Percentiles rank a stretch among this genome's conserved stretches.
Conservation (phyloP, 805 yeast species). For the Ogataea siamensis region DNA sequence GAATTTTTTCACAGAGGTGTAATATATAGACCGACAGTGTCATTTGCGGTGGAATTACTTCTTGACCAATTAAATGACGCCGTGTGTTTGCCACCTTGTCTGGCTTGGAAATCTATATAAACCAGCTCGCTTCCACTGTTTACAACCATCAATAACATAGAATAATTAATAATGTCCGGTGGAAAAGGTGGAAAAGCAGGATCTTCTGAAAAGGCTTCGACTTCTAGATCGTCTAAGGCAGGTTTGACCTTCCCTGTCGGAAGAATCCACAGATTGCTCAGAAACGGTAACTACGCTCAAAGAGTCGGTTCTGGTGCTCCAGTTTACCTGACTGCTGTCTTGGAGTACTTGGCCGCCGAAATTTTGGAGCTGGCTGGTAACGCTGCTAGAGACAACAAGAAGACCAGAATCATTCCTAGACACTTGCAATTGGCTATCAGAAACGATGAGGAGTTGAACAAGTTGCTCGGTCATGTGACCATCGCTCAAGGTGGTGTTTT, state of each 20-base stretch:
- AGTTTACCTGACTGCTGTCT: constrained; percentile 93
- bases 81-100: constrained; percentile 5
- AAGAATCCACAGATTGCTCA: constrained; percentile 94
- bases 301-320: constrained; percentile 99
- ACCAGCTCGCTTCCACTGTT: not conserved
- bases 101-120: constrained; percentile 10
- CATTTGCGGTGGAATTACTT: not conserved
- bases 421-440: constrained; percentile 98
- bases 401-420: constrained; percentile 98
- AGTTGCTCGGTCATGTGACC: constrained; percentile 86
- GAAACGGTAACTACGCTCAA: constrained; percentile 98
- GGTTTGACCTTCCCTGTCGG: constrained; percentile 99
- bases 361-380: constrained; percentile 97
- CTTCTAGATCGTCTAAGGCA: constrained; percentile 97
- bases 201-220: constrained; percentile 90
- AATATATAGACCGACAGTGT: constrained; percentile 15
- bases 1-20: constrained; percentile 20
- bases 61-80: constrained; percentile 4
- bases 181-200: constrained; percentile 95
- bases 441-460: constrained; percentile 98
- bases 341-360: constrained; percentile 97
- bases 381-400: constrained; percentile 98
- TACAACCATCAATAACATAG: constrained; percentile 4
- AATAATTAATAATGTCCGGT: constrained; percentile 44
- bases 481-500: constrained; percentile 99